Conservation (phyloP, 768 basidiomycete genomes). For the Russula ochroleuca region DNA sequence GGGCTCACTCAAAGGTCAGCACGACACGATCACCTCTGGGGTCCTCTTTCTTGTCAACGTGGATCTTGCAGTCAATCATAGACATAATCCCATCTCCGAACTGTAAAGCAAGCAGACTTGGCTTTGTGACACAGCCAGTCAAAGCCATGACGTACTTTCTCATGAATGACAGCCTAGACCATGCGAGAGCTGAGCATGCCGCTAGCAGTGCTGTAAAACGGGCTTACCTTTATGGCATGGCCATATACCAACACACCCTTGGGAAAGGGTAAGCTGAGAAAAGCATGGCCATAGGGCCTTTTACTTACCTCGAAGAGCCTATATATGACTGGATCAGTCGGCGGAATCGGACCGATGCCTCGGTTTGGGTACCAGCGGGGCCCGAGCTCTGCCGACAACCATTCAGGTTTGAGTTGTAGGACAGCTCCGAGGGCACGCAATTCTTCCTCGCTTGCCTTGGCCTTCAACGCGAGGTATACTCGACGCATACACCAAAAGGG, state of each 20-base stretch:
- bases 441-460: slow-evolving; percentile 62
- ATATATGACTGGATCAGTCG: slow-evolving; percentile 76
- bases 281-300: background rate
- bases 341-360: slow-evolving; percentile 63
- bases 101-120: slow-evolving; percentile 34
- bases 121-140: background rate
- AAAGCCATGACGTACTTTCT: slow-evolving; percentile 46
- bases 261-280: background rate
- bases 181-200: background rate
- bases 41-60: slow-evolving; percentile 61
- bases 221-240: slow-evolving; percentile 65
- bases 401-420: slow-evolving; percentile 43
- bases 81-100: slow-evolving; percentile 89
- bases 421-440: slow-evolving; percentile 46
- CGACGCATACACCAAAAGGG: background rate
- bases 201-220: background rate
- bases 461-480: slow-evolving; percentile 39
- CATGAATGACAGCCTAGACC: slow-evolving; percentile 63
- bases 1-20: slow-evolving; percentile 70
- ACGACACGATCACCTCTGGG: slow-evolving; percentile 78
- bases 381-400: slow-evolving; percentile 43
- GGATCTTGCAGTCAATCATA: slow-evolving; percentile 79
- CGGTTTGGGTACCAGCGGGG: slow-evolving; percentile 74
- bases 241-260: slow-evolving; percentile 75
- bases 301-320: slow-evolving; percentile 67